A percentile compares a stretch with the other conserved stretches of the same genome.
Conservation (phyloP, 805 yeast species). For the Nakazawaea populi region DNA sequence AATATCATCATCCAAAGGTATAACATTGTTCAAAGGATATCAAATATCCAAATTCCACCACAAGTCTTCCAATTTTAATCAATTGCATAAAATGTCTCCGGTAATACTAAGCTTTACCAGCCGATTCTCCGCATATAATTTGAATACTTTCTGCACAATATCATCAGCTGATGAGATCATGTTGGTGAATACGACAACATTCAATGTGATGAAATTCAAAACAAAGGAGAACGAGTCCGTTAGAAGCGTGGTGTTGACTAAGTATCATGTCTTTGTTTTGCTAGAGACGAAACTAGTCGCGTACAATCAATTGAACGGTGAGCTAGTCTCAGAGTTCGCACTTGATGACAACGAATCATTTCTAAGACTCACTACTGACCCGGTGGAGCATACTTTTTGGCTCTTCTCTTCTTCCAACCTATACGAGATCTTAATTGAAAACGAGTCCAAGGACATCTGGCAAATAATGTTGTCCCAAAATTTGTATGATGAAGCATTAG, state of each 20-base stretch:
- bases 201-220: neutral
- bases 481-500: constrained; percentile 62
- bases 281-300: constrained; percentile 33
- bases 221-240: constrained; percentile 12
- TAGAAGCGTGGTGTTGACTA: constrained; percentile 39
- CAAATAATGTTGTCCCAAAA: constrained; percentile 43
- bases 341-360: constrained; percentile 27
- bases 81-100: constrained; percentile 3
- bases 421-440: constrained; percentile 63
- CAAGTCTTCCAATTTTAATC: constrained; percentile 10
- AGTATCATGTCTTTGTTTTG: constrained; percentile 48
- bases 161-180: neutral
- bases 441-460: constrained; percentile 78
- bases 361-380: constrained; percentile 46
- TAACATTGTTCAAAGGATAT: neutral
- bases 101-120: neutral
- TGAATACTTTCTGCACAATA: constrained; percentile 11
- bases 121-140: constrained; percentile 3
- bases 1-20: neutral
- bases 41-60: constrained; percentile 6
- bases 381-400: constrained; percentile 63
- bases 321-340: constrained; percentile 35
- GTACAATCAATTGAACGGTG: constrained; percentile 47
- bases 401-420: constrained; percentile 53
- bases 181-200: neutral